Conservation (phyloP, 371 early-diverging fungal species). For the Homolaphlyctis polyrhiza region DNA sequence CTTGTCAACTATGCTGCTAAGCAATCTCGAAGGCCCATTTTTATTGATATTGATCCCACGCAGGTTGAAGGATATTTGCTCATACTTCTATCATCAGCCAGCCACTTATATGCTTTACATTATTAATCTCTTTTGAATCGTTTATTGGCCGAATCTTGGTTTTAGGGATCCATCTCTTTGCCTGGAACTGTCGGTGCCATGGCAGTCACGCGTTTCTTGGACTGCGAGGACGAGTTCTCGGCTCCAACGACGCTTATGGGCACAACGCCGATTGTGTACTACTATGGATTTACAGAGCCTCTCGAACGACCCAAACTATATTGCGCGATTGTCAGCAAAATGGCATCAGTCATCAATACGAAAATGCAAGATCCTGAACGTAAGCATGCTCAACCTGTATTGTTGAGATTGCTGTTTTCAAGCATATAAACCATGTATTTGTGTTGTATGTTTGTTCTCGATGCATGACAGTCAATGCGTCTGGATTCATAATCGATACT, state of each 20-base stretch:
- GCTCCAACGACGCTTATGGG: conserved; percentile 64
- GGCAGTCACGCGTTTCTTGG: conserved; percentile 66
- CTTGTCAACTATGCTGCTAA: conserved; percentile 80
- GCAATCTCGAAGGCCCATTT: conserved; percentile 69
- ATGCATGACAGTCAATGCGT: conserved; percentile 17
- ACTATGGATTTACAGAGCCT: conserved; percentile 81
- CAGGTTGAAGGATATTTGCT: conserved; percentile 45
- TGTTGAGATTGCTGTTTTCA: neutral
- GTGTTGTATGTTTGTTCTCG: too few relatives aligned
- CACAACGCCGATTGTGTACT: conserved; percentile 78
- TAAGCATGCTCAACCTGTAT: conserved; percentile 6
- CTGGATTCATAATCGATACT: conserved; percentile 53
- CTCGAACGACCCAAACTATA: conserved; percentile 76
- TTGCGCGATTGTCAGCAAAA: conserved; percentile 49
- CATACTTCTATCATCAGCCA: neutral
- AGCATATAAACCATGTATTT: neutral
- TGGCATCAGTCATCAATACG: conserved; percentile 61
- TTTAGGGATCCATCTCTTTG: conserved; percentile 72
- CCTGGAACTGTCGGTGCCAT: conserved; percentile 84
- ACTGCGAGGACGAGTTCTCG: conserved; percentile 82
- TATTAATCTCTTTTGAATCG: too few relatives aligned
- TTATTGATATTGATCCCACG: conserved; percentile 78
- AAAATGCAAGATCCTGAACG: conserved; percentile 68
- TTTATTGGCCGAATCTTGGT: neutral
- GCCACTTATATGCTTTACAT: too few relatives aligned